These are phyloP conservation scores for Rhodotorula sp. DNA, from an alignment of 1,284 basidiomycete genomes.

Conservation along the genomic window DNA sequence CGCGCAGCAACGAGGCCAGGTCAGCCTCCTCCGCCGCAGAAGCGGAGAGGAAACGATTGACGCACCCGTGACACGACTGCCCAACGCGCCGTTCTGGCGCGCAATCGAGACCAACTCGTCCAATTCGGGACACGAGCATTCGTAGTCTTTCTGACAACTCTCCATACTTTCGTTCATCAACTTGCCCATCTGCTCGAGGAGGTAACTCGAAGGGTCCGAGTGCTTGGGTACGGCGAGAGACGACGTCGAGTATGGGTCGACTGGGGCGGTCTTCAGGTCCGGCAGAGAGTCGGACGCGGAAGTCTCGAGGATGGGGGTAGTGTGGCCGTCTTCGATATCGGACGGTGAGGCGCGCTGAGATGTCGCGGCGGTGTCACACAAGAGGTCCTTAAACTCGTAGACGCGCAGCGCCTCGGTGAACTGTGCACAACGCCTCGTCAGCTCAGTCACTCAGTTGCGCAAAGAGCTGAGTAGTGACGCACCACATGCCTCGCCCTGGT, in stretches of 20 bases:
- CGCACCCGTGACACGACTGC: constrained; percentile 69
- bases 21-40: not conserved
- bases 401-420: constrained; percentile 44
- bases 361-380: constrained; percentile 33
- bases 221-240: constrained; percentile 13
- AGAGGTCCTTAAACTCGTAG: constrained; percentile 42
- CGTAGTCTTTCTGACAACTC: constrained; percentile 65
- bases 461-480: constrained; percentile 3
- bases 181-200: constrained; percentile 60
- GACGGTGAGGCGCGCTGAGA: constrained; percentile 25
- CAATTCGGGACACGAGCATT: constrained; percentile 65
- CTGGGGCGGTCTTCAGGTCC: constrained; percentile 19
- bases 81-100: constrained; percentile 69
- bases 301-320: constrained; percentile 16
- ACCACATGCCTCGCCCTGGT: constrained; percentile 41
- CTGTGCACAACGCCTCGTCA: constrained; percentile 10
- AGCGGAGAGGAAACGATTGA: not conserved
- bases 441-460: too few relatives aligned
- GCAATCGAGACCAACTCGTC: constrained; percentile 63
- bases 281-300: not conserved
- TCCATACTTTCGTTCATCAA: constrained; percentile 76
- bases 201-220: constrained; percentile 15
- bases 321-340: constrained; percentile 1
- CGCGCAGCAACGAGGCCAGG: not conserved
- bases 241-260: constrained; percentile 18